These are phyloP conservation scores for Monilinia fructicola DNA, from an alignment of 2,329 filamentous ascomycete species.

Conservation along the genomic window DNA sequence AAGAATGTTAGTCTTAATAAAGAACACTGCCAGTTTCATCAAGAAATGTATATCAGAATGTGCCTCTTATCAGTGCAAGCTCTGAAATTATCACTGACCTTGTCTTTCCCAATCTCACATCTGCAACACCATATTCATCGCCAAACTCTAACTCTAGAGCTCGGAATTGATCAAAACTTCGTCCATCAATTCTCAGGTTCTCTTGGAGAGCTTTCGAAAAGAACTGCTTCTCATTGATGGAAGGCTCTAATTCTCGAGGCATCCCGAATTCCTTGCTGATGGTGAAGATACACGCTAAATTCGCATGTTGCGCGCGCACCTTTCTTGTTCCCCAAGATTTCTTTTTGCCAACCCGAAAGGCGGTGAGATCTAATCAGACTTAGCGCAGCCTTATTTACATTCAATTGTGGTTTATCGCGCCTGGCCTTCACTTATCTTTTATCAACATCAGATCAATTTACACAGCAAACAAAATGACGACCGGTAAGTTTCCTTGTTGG, in stretches of 20 bases:
- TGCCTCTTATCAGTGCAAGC: not conserved
- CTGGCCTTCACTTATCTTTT: constrained; percentile 13
- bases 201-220: constrained; percentile 79
- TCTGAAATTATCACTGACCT: constrained; percentile 54
- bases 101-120: constrained; percentile 86
- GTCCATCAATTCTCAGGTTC: constrained; percentile 79
- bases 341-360: constrained; percentile 9
- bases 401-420: constrained; percentile 4
- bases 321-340: constrained; percentile 15
- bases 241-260: constrained; percentile 91
- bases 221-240: constrained; percentile 84
- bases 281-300: constrained; percentile 6
- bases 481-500: constrained; percentile 32
- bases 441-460: constrained; percentile 9
- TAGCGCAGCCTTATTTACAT: constrained; percentile 13
- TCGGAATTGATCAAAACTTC: constrained; percentile 77
- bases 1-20: constrained; percentile 3
- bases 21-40: not conserved
- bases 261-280: constrained; percentile 48
- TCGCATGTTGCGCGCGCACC: not conserved
- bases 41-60: not conserved
- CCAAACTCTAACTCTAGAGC: constrained; percentile 77
- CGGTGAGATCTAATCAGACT: constrained; percentile 4
- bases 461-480: constrained; percentile 51
- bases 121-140: constrained; percentile 85